Conservation (phyloP, 202 grass and related monocot genomes). For the Elaeis oleifera region DNA sequence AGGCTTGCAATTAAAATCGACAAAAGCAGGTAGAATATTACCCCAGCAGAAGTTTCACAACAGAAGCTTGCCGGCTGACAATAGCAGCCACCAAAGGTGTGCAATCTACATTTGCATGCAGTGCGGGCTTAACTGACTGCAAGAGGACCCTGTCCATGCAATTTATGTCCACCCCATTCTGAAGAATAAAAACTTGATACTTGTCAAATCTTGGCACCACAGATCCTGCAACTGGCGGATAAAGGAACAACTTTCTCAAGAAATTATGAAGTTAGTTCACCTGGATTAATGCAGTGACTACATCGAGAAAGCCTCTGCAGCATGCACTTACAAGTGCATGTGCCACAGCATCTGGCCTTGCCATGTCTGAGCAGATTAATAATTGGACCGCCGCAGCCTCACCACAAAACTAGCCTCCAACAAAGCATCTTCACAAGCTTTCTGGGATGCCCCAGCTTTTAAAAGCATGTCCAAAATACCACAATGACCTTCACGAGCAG, state of each 20-base stretch:
- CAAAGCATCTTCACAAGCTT: slow-evolving; percentile 46
- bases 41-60: slow-evolving; percentile 49
- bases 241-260: too few relatives aligned
- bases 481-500: slow-evolving; percentile 42
- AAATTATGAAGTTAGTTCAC: slow-evolving; percentile 8
- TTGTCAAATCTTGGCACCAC: too few relatives aligned
- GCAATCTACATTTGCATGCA: slow-evolving; percentile 55
- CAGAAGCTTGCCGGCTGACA: slow-evolving; percentile 44
- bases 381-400: slow-evolving; percentile 25
- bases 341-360: slow-evolving; percentile 21
- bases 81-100: slow-evolving; percentile 53
- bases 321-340: slow-evolving; percentile 44
- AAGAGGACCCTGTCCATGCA: slow-evolving; percentile 45
- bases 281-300: slow-evolving; percentile 33
- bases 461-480: slow-evolving; percentile 45
- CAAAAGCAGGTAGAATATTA: slow-evolving; percentile 5
- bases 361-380: slow-evolving; percentile 37
- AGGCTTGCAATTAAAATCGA: too few relatives aligned
- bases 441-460: slow-evolving; percentile 32
- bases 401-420: slow-evolving; percentile 38
- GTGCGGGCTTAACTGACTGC: slow-evolving; percentile 44
- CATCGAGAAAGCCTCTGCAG: slow-evolving; percentile 54
- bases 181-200: not conserved
- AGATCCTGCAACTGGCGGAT: too few relatives aligned
- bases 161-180: slow-evolving; percentile 52